phyloP scores from a whole-genome alignment of 2,329 filamentous ascomycete species.

The Annulohypoxylon truncatum region DNA sequence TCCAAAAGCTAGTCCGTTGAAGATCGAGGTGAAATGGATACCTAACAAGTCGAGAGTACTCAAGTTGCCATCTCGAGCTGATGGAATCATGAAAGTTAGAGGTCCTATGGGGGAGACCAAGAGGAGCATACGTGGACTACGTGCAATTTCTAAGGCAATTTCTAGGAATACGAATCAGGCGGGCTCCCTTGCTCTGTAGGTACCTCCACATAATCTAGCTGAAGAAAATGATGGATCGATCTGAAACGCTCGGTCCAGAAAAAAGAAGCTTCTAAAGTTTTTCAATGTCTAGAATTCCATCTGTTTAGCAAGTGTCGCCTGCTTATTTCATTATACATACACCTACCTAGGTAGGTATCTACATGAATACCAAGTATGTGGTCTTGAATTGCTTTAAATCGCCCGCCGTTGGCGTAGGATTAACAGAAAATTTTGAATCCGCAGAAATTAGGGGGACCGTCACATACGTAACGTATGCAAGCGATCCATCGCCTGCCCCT shows the following conservation, averaged over 20 bases:
- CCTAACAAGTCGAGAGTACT: background rate
- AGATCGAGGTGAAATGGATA: background rate
- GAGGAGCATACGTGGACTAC: background rate
- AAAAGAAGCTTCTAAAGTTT: slow-evolving; percentile 7
- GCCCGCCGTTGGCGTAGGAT: background rate
- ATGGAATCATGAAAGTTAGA: background rate
- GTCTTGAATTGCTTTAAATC: no score
- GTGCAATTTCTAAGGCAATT: slow-evolving; percentile 4
- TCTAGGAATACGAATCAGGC: slow-evolving; percentile 25
- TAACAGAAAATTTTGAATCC: background rate
- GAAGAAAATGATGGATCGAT: slow-evolving; percentile 30
- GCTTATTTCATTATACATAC: background rate
- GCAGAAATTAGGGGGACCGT: slow-evolving; percentile 22
- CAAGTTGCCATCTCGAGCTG: background rate
- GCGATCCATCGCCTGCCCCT: background rate
- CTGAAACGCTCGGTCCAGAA: slow-evolving; percentile 36
- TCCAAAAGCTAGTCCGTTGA: background rate
- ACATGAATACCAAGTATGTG: no score
- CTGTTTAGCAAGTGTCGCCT: background rate
- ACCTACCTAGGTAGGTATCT: slow-evolving; percentile 15
- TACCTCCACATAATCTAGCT: slow-evolving; percentile 17
- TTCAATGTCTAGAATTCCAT: background rate
- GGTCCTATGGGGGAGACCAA: background rate
- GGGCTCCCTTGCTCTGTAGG: background rate
- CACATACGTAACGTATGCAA: background rate